Evolutionary conservation across 768 basidiomycete species (phyloP).

Genomic region (Tricholoma terreum): DNA sequence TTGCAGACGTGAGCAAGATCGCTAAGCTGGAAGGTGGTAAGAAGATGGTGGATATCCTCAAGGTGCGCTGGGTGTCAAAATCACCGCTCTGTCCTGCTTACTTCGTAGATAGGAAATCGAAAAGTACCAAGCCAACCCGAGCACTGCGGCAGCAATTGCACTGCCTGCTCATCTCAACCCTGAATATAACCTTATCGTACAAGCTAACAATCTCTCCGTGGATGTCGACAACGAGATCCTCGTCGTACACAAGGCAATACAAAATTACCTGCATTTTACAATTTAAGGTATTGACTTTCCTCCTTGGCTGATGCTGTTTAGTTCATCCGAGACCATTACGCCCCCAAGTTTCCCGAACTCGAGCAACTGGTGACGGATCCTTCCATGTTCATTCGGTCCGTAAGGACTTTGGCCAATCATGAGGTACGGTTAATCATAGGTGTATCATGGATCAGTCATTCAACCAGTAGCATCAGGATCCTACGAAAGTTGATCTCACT

Average conservation of each 20-base stretch:
- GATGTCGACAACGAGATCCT: conserved; percentile 98
- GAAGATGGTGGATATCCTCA: conserved; percentile 82
- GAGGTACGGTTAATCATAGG: conserved; percentile 45
- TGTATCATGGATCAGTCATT: conserved; percentile 3
- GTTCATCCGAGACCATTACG: conserved; percentile 98
- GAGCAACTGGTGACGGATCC: conserved; percentile 94
- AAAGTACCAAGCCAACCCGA: conserved; percentile 79
- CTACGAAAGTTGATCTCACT: conserved; percentile 79
- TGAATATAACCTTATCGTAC: conserved; percentile 94
- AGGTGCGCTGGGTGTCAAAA: conserved; percentile 39
- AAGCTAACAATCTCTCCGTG: conserved; percentile 96
- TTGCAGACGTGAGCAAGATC: conserved; percentile 85
- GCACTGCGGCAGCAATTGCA: conserved; percentile 73
- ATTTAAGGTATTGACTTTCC: conserved; percentile 15
- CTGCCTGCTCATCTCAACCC: conserved; percentile 85
- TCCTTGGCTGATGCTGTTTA: conserved; percentile 27
- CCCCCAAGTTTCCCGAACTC: conserved; percentile 91
- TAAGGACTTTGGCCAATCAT: conserved; percentile 82
- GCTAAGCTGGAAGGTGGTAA: conserved; percentile 88
- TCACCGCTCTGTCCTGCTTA: not conserved
- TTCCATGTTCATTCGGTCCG: conserved; percentile 87
- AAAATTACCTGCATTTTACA: not conserved
- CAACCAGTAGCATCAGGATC: conserved; percentile 51
- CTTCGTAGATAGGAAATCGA: conserved; percentile 69
- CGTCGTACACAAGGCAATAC: conserved; percentile 85